Percentiles rank a stretch among this genome's conserved stretches.
phyloP scores from a whole-genome alignment of 78 protist genomes.

The Trichosphaerium sp. region DNA sequence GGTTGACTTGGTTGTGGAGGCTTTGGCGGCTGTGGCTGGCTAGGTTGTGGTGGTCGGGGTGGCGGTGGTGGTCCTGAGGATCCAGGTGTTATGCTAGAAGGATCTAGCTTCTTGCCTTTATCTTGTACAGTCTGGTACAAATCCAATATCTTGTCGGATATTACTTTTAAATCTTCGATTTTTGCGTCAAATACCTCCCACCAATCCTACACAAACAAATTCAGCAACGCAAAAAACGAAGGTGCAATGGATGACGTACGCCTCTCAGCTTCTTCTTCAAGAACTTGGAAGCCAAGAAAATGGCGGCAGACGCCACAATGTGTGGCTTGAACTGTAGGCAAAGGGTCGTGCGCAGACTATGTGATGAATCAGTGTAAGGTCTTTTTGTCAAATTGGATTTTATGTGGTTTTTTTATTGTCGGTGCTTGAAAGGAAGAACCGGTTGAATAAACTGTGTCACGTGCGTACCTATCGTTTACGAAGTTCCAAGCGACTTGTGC shows the following conservation, averaged over 20 bases:
- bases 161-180: too few relatives aligned
- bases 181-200: conserved; percentile 57
- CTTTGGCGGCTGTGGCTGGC: too few relatives aligned
- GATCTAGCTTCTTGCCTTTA: too few relatives aligned
- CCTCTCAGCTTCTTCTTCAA: conserved; percentile 13
- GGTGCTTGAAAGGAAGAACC: neutral
- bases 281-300: conserved; percentile 27
- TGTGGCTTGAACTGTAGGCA: conserved; percentile 54
- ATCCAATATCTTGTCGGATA: too few relatives aligned
- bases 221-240: too few relatives aligned
- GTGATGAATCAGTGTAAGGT: neutral
- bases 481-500: conserved; percentile 77
- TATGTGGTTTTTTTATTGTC: neutral
- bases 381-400: neutral
- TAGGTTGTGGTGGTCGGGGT: too few relatives aligned
- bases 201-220: too few relatives aligned
- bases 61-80: too few relatives aligned
- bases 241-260: conserved; percentile 16
- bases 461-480: conserved; percentile 56
- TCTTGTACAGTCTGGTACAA: too few relatives aligned
- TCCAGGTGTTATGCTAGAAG: too few relatives aligned
- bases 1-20: too few relatives aligned
- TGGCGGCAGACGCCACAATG: conserved; percentile 37
- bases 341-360: conserved; percentile 52
- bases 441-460: neutral